phyloP scores from a whole-genome alignment of 345 rosid genomes.

The Ceriops tagal region DNA sequence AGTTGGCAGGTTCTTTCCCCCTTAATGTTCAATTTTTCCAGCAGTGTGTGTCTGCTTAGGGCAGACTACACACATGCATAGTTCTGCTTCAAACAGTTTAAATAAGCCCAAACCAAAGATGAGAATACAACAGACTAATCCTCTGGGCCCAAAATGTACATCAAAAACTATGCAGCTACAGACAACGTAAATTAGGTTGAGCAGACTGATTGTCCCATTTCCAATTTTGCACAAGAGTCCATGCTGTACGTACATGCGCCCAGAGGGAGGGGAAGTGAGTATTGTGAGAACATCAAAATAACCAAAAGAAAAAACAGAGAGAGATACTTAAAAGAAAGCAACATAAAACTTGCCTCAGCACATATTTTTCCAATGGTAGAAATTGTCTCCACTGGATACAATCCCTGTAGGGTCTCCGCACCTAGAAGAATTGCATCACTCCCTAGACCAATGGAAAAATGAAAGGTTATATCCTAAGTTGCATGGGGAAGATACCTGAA shows the following conservation, averaged over 20 bases:
- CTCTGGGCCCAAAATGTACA: no score
- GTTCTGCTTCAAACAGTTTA: no score
- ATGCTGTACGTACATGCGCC: no score
- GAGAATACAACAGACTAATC: no score
- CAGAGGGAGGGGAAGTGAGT: neutral
- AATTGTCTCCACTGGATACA: constrained; percentile 87
- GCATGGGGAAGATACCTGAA: neutral
- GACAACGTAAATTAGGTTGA: no score
- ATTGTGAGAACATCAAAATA: neutral
- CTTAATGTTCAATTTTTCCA: neutral
- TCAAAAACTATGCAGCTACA: no score
- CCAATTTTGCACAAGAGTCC: no score
- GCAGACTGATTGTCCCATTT: no score
- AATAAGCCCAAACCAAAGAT: no score
- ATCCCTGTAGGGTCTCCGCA: constrained; percentile 94
- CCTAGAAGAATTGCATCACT: constrained; percentile 94
- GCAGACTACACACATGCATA: neutral
- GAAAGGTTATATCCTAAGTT: neutral
- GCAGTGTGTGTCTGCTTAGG: neutral
- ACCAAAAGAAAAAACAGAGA: neutral
- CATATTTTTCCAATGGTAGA: constrained; percentile 81
- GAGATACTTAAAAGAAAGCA: constrained; percentile 4
- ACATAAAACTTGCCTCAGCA: constrained; percentile 56
- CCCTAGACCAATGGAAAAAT: constrained; percentile 40
- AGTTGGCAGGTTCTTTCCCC: neutral